phyloP scores from a whole-genome alignment of 208 protist species.

The Leishmania guyanensis region DNA sequence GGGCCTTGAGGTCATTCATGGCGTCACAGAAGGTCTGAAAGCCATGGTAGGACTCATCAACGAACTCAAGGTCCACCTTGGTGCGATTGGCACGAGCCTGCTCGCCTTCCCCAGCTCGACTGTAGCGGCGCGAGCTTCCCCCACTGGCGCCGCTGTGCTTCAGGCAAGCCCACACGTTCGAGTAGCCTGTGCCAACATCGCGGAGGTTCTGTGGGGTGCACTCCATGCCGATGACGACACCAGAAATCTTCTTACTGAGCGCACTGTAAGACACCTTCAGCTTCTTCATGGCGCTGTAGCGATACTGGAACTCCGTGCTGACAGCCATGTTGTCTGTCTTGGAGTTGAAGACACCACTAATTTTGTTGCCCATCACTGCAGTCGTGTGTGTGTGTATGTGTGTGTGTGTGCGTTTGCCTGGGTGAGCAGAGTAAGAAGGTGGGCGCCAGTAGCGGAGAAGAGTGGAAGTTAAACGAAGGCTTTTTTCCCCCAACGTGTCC shows the following conservation, averaged over 20 bases:
- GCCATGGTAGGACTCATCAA: constrained; percentile 7
- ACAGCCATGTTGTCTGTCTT: constrained; percentile 6
- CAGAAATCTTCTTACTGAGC: constrained; percentile 9
- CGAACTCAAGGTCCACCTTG: constrained; percentile 22
- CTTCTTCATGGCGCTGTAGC: constrained; percentile 36
- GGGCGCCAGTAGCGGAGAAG: neutral
- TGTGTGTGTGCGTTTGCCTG: neutral
- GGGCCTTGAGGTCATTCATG: constrained; percentile 20
- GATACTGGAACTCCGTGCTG: constrained; percentile 27
- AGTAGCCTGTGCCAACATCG: constrained; percentile 29
- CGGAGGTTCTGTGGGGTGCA: constrained; percentile 14
- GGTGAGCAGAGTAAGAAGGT: neutral
- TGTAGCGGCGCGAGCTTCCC: neutral
- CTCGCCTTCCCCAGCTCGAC: neutral
- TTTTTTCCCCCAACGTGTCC: no score
- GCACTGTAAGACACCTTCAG: constrained; percentile 25
- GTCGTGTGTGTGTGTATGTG: neutral
- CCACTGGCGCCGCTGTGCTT: constrained; percentile 27
- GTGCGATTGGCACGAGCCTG: neutral
- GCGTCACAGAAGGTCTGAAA: constrained; percentile 26
- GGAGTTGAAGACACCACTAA: neutral
- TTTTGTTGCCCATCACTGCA: constrained; percentile 23
- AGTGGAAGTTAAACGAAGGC: no score
- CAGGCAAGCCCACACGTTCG: constrained; percentile 22
- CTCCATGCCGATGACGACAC: constrained; percentile 16